Conservation (phyloP, 2,329 filamentous ascomycete genomes). For the Arthroderma uncinatum region DNA sequence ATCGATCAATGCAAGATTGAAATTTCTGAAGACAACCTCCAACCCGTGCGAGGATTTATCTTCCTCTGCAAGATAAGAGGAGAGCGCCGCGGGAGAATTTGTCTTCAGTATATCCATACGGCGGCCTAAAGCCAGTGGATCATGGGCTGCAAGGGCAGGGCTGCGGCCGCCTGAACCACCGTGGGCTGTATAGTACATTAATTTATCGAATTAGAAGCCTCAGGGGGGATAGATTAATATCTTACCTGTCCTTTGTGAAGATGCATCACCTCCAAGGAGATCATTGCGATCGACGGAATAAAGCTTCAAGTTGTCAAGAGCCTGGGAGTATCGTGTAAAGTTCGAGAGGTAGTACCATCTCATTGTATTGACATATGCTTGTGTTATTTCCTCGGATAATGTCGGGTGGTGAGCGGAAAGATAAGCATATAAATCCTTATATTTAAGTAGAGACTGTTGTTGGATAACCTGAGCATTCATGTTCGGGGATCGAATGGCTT, state of each 20-base stretch:
- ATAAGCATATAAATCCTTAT: constrained; percentile 80
- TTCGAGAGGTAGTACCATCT: constrained; percentile 94
- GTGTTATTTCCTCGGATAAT: constrained; percentile 80
- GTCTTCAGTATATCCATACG: constrained; percentile 71
- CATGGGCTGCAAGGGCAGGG: constrained; percentile 44
- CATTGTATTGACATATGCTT: constrained; percentile 97
- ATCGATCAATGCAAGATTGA: constrained; percentile 86
- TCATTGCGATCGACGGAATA: constrained; percentile 75
- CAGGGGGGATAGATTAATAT: constrained; percentile 7
- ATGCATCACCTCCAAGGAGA: constrained; percentile 67
- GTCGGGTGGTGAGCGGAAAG: constrained; percentile 67
- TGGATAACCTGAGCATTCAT: constrained; percentile 97
- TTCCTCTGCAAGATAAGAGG: constrained; percentile 85
- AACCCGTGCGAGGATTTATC: constrained; percentile 76
- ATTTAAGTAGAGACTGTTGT: constrained; percentile 78
- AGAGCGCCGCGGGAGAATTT: constrained; percentile 61
- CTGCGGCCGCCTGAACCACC: constrained; percentile 31
- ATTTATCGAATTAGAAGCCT: constrained; percentile 8
- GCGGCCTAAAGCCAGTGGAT: constrained; percentile 80
- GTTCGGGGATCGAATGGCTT: constrained; percentile 81
- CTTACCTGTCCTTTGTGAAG: constrained; percentile 47
- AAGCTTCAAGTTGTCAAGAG: constrained; percentile 73
- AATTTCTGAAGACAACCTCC: constrained; percentile 83
- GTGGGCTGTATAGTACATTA: constrained; percentile 22
- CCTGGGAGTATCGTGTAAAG: constrained; percentile 75